A percentile compares a stretch with the other conserved stretches of the same genome.
Conservation (phyloP, 495 filamentous ascomycete species). For the Podospora didyma region DNA sequence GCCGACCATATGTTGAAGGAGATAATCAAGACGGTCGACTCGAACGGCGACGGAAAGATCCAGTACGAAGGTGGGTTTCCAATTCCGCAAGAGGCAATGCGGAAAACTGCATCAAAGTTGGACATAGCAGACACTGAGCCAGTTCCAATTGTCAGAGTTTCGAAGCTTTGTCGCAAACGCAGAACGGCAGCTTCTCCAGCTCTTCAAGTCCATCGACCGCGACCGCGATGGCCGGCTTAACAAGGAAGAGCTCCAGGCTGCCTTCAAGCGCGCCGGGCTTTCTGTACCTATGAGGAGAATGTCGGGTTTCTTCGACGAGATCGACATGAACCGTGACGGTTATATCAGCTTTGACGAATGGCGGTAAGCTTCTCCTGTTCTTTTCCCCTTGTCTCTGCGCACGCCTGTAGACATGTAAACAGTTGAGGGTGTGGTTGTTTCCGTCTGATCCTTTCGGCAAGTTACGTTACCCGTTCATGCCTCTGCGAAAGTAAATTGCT, state of each 20-base stretch:
- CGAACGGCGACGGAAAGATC: conserved; percentile 81
- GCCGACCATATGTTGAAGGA: conserved; percentile 80
- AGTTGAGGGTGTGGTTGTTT: background rate
- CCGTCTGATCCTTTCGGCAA: too few relatives aligned
- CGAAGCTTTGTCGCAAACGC: conserved; percentile 80
- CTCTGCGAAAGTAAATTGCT: too few relatives aligned
- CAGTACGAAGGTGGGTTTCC: conserved; percentile 69
- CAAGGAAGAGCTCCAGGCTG: conserved; percentile 72
- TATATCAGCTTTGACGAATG: conserved; percentile 90
- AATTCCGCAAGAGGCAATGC: background rate
- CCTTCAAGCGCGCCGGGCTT: conserved; percentile 75
- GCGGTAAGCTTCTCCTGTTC: conserved; percentile 61
- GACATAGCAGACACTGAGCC: conserved; percentile 8
- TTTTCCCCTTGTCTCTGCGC: conserved; percentile 2
- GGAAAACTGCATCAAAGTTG: background rate
- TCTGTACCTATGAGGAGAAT: conserved; percentile 72
- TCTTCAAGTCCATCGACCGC: conserved; percentile 85
- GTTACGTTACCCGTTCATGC: too few relatives aligned
- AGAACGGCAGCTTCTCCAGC: conserved; percentile 70
- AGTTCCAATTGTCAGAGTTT: conserved; percentile 59
- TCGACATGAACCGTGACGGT: conserved; percentile 86
- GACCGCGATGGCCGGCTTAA: conserved; percentile 86
- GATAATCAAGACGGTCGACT: conserved; percentile 78
- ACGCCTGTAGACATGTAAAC: background rate
- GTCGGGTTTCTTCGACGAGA: conserved; percentile 79